Evolutionary conservation across 2,329 filamentous ascomycete genomes (phyloP), one percentile per base, ranked within the genome.

Genomic region (Delphinella strobiligena): DNA sequence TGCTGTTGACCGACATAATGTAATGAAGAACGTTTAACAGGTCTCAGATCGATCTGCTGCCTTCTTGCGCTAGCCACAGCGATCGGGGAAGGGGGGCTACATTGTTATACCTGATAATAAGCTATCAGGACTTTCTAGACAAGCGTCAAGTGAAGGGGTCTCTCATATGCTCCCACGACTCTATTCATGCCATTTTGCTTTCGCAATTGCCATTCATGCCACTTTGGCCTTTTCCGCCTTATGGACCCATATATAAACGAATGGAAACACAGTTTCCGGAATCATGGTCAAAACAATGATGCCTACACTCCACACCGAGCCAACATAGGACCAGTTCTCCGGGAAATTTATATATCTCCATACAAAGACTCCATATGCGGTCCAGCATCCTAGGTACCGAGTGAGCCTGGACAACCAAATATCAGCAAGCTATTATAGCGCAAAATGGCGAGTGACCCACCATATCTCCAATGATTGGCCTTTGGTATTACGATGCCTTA

Each of bases 381-480:
- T 58, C 2, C 55, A 55, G 32, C 59, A 62, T 2, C 61, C 61
- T 9, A 62, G 45, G 36, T 57, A 62, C 22, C 60, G 49, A 5
- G 58, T 62, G 5, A 61, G 46, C 59, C 59, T 62, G 17, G 2
- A 9, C 8, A 31, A 14, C 1, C 15, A 14, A 24, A 29, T 29
- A 8, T 29, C 24, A 8, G 24, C 12, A 8, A 29, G 24, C 24
- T 8, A 29, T 29, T 29, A 49, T n/a, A n/a, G n/a, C n/a, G n/a
- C n/a, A n/a, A n/a, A n/a, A n/a, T n/a, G n/a, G n/a, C n/a, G n/a
- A n/a, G n/a, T n/a, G n/a, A n/a, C 58, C 31, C 41, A 62, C 60
- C 60, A 62, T 8, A 63, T 61, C 47, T 62, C 60, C 8, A 63
- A 37, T 35, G 53, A 58, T 45, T 62, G 60, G 5, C 60, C 60